Percentiles rank a stretch among this genome's conserved stretches.
Evolutionary conservation across 805 yeast species (phyloP).

Genomic region (Ogataea trehalophila): DNA sequence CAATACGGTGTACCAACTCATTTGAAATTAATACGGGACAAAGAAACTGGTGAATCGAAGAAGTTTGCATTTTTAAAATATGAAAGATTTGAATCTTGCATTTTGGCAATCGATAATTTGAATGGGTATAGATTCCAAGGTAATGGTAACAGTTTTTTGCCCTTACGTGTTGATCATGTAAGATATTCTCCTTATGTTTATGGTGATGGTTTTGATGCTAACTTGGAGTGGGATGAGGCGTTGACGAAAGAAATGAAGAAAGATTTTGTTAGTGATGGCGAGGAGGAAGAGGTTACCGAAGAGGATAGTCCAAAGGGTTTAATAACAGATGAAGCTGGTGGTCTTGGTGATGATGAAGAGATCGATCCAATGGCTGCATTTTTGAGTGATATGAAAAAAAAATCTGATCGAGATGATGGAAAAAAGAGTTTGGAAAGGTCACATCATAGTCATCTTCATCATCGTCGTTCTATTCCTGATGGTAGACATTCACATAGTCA

Average conservation of each 20-base stretch:
- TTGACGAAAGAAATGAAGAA: slow-evolving; percentile 39
- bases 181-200: slow-evolving; percentile 43
- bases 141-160: slow-evolving; percentile 2
- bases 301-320: not conserved
- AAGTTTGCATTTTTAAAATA: slow-evolving; percentile 84
- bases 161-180: slow-evolving; percentile 66
- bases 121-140: slow-evolving; percentile 50
- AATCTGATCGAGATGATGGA: not conserved
- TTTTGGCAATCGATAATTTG: slow-evolving; percentile 84
- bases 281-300: slow-evolving; percentile 12
- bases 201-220: slow-evolving; percentile 42
- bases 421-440: too few relatives aligned
- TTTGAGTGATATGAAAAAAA: slow-evolving; percentile 7
- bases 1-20: slow-evolving; percentile 88
- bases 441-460: not conserved
- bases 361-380: slow-evolving; percentile 36
- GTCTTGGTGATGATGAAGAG: slow-evolving; percentile 3
- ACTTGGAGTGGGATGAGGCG: slow-evolving; percentile 29
- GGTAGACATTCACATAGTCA: too few relatives aligned
- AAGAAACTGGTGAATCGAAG: slow-evolving; percentile 55
- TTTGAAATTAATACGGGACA: slow-evolving; percentile 63
- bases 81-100: slow-evolving; percentile 73
- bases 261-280: slow-evolving; percentile 43
- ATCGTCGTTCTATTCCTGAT: too few relatives aligned
- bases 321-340: not conserved